Evolutionary conservation across 257 asterid species (phyloP).

Genomic region (Ilex asprella): DNA sequence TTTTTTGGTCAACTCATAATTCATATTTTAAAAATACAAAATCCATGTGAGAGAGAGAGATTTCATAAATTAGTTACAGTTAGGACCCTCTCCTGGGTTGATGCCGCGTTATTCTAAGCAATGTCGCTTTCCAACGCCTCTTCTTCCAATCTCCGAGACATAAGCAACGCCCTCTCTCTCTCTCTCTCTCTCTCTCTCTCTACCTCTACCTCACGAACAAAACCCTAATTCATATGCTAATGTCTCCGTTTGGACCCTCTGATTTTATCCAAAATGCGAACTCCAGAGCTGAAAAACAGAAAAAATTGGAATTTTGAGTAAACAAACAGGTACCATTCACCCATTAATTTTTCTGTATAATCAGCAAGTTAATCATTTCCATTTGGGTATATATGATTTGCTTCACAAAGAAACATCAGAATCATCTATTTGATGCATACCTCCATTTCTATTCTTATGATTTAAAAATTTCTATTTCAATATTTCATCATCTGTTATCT

Average conservation of each 20-base stretch:
- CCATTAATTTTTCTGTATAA: background rate
- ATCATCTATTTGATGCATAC: background rate
- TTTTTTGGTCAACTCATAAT: too few species aligned
- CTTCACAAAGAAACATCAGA: background rate
- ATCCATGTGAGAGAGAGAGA: too few species aligned
- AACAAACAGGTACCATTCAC: background rate
- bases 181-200: slow-evolving; percentile 10
- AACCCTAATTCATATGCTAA: slow-evolving; percentile 11
- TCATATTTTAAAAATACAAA: too few species aligned
- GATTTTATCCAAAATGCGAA: background rate
- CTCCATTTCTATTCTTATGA: background rate
- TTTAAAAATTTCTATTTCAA: too few species aligned
- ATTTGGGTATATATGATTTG: background rate
- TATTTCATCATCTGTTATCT: too few species aligned
- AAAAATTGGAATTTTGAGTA: too few species aligned
- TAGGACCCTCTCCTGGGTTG: slow-evolving; percentile 9
- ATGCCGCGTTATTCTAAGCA: slow-evolving; percentile 27
- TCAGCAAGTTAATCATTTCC: background rate
- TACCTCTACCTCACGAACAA: background rate
- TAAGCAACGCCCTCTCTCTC: slow-evolving; percentile 22
- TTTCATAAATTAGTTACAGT: background rate
- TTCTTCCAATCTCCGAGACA: slow-evolving; percentile 24
- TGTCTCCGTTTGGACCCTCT: slow-evolving; percentile 14
- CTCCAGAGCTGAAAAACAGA: background rate
- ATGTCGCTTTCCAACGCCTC: slow-evolving; percentile 12